Conservation (phyloP, 2,329 filamentous ascomycete genomes). For the Colletotrichum endophyticum region DNA sequence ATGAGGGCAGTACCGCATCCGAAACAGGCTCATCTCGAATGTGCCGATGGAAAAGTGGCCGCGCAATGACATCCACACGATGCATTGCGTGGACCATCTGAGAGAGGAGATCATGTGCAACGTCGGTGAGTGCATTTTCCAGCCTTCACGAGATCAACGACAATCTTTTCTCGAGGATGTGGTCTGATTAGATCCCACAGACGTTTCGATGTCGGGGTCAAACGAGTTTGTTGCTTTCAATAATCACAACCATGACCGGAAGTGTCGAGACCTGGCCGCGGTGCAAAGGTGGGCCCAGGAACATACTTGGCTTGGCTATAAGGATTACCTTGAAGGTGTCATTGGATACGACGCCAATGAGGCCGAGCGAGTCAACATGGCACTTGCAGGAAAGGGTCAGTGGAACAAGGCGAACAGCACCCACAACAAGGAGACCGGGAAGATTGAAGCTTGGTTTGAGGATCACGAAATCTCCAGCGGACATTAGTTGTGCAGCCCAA, state of each 20-base stretch:
- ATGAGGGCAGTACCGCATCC: neutral
- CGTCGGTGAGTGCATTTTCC: neutral
- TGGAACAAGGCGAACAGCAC: neutral
- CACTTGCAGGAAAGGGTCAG: neutral
- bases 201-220: neutral
- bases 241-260: neutral
- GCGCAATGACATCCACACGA: neutral
- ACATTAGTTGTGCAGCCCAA: neutral
- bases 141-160: neutral
- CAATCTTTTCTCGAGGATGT: fast-evolving
- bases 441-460: neutral
- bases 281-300: neutral
- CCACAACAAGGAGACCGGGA: neutral
- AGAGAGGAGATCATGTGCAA: neutral
- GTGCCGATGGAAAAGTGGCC: neutral
- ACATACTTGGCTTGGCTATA: neutral
- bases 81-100: constrained; percentile 1
- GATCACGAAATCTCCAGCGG: neutral
- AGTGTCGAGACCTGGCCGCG: neutral
- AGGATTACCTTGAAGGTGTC: neutral
- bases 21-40: neutral
- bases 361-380: neutral
- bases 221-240: neutral
- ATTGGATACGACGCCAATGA: neutral
- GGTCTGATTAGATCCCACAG: neutral